Evolutionary conservation across 2,329 filamentous ascomycete species (phyloP), one percentile per base, ranked within the genome.

Genomic region (Emericellopsis cladophorae): DNA sequence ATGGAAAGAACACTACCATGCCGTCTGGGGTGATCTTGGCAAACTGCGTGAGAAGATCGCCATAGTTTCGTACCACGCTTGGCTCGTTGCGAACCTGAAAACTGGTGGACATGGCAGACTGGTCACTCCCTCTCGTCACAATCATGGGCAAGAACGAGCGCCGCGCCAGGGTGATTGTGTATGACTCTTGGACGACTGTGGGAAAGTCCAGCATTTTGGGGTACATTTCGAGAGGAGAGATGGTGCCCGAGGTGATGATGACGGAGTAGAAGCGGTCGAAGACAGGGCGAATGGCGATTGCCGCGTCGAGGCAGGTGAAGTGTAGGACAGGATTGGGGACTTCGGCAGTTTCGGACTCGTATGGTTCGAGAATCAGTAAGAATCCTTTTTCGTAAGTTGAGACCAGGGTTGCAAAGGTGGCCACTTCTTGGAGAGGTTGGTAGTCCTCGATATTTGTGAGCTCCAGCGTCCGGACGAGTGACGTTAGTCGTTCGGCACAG

Each of bases 1-100:
- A 95, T 0, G 92, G 93, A 58, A 98, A 98, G 69, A 98, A 98
- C 32, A 98, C 92, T n/a, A 98, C 92, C 60, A 98, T 81, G 26
- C 92, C 92, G 53, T 98, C 92, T 0, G 92, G 93, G 0, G 92
- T 98, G 48, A 96, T 81, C 59, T 90, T 93, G 41, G 88, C 85
- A 57, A 98, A 96, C 57, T 98, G 92, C 7, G 89, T 92, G 26
- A 98, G 68, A 2, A 98, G 71, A 48, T 82, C 92, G 36, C 92
- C 93, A 52, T 95, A 98, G 59, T 98, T 98, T 37, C 92, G 79
- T 23, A 98, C 88, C n/a, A 96, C 90, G 46, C 85, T 87, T 1
- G 89, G 88, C 53, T 98, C 93, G 55, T 95, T 95, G 48, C 92
- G 81, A 49, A 95, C 89, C 53, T 95, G 84, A 58, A 98, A 98